phyloP scores from a whole-genome alignment of 1,284 basidiomycete genomes.

The Volvariella surrecta region DNA sequence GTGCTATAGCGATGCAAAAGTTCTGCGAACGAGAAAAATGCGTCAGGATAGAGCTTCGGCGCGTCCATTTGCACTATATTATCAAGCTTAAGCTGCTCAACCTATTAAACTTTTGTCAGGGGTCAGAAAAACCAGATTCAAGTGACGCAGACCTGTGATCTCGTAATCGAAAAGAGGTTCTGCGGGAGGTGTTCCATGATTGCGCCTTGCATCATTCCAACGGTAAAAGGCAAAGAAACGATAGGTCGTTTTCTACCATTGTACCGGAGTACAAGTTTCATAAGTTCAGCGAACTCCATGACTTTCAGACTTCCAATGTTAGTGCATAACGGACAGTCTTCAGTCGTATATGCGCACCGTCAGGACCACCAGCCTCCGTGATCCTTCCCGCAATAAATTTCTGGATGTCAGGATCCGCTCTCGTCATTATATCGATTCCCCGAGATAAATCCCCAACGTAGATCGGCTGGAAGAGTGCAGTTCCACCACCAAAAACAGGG shows the following conservation, averaged over 20 bases:
- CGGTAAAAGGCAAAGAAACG: conserved; percentile 48
- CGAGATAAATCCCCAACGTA: conserved; percentile 58
- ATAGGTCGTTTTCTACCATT: conserved; percentile 44
- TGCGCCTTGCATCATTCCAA: conserved; percentile 54
- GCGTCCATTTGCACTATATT: conserved; percentile 37
- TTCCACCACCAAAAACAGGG: conserved; percentile 65
- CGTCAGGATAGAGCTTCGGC: conserved; percentile 25
- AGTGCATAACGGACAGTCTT: not conserved
- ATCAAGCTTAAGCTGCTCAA: conserved; percentile 50
- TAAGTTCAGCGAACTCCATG: conserved; percentile 56
- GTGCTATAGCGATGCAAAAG: too few species aligned
- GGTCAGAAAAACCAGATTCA: not conserved
- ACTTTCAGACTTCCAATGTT: conserved; percentile 28
- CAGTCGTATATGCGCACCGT: conserved; percentile 32
- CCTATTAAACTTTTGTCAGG: conserved; percentile 29
- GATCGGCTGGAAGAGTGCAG: conserved; percentile 59
- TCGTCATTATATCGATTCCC: conserved; percentile 49
- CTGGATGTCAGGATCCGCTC: conserved; percentile 32
- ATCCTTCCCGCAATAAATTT: conserved; percentile 42
- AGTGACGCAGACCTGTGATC: conserved; percentile 40
- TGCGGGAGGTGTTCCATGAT: conserved; percentile 53
- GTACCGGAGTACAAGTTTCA: conserved; percentile 51
- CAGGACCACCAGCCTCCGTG: conserved; percentile 63
- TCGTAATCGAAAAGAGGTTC: conserved; percentile 60
- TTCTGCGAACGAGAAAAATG: not conserved